Evolutionary conservation across 352 stramenopile species (phyloP).

Genomic region (Phytophthora aleatoria): DNA sequence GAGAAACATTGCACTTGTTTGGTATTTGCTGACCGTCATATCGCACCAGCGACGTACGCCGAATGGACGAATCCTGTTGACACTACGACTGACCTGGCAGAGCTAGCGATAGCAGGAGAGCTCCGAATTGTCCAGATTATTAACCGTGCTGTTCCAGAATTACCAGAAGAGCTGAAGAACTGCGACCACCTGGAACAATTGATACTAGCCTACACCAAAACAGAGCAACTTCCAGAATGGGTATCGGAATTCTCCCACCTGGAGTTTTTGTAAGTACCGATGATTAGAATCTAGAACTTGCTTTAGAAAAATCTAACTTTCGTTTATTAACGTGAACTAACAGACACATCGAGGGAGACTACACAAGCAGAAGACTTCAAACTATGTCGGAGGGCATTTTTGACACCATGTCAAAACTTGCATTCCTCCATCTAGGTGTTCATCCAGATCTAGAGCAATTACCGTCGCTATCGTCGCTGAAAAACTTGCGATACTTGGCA

Average conservation of each 20-base stretch:
- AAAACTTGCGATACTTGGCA: slow-evolving; percentile 39
- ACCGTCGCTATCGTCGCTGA: slow-evolving; percentile 37
- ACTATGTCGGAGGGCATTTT: slow-evolving; percentile 32
- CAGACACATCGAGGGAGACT: slow-evolving; percentile 42
- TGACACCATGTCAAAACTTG: slow-evolving; percentile 37
- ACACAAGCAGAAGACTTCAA: slow-evolving; percentile 26
- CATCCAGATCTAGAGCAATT: slow-evolving; percentile 30
- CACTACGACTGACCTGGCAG: slow-evolving; percentile 30
- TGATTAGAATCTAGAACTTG: neutral
- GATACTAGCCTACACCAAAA: slow-evolving; percentile 51
- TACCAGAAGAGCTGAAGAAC: slow-evolving; percentile 37
- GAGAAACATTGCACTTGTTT: slow-evolving; percentile 39
- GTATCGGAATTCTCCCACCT: slow-evolving; percentile 37
- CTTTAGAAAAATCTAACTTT: neutral
- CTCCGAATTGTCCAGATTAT: slow-evolving; percentile 55
- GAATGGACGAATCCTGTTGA: slow-evolving; percentile 51
- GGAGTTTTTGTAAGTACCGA: slow-evolving; percentile 42
- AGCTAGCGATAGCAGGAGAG: slow-evolving; percentile 39
- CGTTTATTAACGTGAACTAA: neutral
- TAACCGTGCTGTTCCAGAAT: slow-evolving; percentile 42
- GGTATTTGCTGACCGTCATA: slow-evolving; percentile 47
- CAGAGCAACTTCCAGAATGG: slow-evolving; percentile 29
- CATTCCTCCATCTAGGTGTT: slow-evolving; percentile 39
- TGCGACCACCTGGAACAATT: slow-evolving; percentile 43
- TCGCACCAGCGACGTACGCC: slow-evolving; percentile 27